Evolutionary conservation across 2,329 filamentous ascomycete genomes (phyloP), one percentile per base, ranked within the genome.

Genomic region (Colletotrichum graminicola): DNA sequence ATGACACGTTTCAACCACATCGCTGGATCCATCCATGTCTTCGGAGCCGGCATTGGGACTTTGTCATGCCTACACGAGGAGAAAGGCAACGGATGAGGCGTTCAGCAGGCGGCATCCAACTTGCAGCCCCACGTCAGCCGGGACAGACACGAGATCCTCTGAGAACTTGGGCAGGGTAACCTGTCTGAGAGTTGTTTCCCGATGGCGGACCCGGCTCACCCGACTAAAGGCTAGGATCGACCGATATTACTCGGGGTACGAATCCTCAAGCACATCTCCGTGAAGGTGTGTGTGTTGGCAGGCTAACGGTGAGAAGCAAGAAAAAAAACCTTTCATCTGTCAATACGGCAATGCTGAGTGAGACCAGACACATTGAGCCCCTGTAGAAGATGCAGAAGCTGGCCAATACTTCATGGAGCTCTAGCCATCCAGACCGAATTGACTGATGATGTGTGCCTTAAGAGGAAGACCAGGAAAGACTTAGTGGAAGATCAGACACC

Each of bases 351-450:
- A 45, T 65, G 68, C 68, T 68, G 68, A 71, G 68, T 71, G 68
- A 68, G 65, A 71, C 52, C 41, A 47, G 52, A 54, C 52, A 47
- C 39, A 59, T 54, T 68, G 45, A 39, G 59, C 55, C 65, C 68
- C 63, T 71, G 68, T 59, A 68, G 64, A 10, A 32, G n/a, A 63
- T 63, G 68, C 64, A 68, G 51, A 63, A 67, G 59, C 68, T 71
- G 65, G 45, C 64, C 55, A 59, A 45, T 39, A 62, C 39, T 39
- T 6, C 12, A 34, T n/a, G 45, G 49, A 10, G 23, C 32, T 62
- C 56, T 52, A 63, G 51, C 54, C 66, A 60, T 55, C 36, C 45
- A 55, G 21, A 32, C 32, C 57, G 29, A 67, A 59, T 62, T 67
- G 64, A 67, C 62, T 68, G 36, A 71, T 62, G 57, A 71, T 68